These are phyloP conservation scores for Paramyrothecium roridum DNA, from an alignment of 2,329 filamentous ascomycete species.

Conservation along the genomic window DNA sequence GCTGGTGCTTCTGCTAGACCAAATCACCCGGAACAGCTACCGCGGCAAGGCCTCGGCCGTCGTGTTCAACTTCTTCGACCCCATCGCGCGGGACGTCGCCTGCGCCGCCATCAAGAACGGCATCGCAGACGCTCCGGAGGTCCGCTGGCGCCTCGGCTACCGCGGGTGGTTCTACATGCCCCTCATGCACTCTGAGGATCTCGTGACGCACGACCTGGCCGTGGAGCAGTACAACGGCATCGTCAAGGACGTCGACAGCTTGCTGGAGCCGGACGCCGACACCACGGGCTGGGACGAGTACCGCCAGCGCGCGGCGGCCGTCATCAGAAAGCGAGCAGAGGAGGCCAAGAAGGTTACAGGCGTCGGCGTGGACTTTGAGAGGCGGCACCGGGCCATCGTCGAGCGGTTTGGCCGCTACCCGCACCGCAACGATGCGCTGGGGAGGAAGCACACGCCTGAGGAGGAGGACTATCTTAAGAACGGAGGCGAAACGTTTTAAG, in stretches of 20 bases:
- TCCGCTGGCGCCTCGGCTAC: constrained; percentile 32
- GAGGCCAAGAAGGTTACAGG: constrained; percentile 18
- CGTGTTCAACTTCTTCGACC: constrained; percentile 55
- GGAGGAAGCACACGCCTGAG: constrained; percentile 43
- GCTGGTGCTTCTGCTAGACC: constrained; percentile 57
- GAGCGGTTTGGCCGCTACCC: constrained; percentile 56
- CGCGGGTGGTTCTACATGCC: constrained; percentile 59
- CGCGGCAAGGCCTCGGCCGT: constrained; percentile 41
- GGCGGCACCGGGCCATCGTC: constrained; percentile 47
- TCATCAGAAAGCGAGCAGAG: constrained; percentile 19
- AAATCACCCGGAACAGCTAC: constrained; percentile 60
- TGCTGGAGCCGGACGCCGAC: constrained; percentile 20
- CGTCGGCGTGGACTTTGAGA: constrained; percentile 29
- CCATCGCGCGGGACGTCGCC: constrained; percentile 44
- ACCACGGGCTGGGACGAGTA: constrained; percentile 14
- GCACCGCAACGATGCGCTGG: constrained; percentile 51
- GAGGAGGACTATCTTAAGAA: constrained; percentile 48
- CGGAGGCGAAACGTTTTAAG: constrained; percentile 36
- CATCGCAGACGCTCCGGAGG: constrained; percentile 21
- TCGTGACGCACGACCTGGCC: constrained; percentile 38
- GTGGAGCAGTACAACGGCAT: constrained; percentile 26
- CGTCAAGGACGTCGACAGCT: constrained; percentile 25
- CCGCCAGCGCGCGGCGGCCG: constrained; percentile 19
- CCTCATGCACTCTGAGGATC: constrained; percentile 55
- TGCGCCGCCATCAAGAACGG: constrained; percentile 27